These are phyloP conservation scores for Fistulinella cinereoalba DNA, from an alignment of 1,284 basidiomycete genomes.

Conservation along the genomic window DNA sequence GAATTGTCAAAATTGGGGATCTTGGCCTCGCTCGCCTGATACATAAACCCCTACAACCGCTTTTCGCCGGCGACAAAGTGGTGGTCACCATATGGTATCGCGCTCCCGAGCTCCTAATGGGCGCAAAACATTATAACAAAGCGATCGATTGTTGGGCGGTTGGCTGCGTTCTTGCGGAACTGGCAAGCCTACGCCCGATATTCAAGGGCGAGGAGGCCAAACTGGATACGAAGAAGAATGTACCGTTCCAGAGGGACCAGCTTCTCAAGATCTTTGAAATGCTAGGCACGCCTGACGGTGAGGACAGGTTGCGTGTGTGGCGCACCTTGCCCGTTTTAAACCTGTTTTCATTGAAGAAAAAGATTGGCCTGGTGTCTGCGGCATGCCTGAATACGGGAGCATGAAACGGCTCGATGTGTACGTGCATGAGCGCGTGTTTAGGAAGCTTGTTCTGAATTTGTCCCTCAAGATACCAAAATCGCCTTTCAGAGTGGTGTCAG, in stretches of 20 bases:
- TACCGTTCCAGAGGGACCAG: constrained; percentile 95
- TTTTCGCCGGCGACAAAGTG: constrained; percentile 92
- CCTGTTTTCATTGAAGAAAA: constrained; percentile 47
- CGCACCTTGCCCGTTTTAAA: neutral
- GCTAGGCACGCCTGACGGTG: constrained; percentile 85
- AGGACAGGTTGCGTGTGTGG: constrained; percentile 15
- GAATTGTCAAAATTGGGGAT: constrained; percentile 97
- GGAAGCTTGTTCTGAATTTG: constrained; percentile 3
- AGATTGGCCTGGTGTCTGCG: constrained; percentile 84
- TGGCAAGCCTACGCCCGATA: constrained; percentile 90
- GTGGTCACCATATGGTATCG: constrained; percentile 99
- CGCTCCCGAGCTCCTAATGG: constrained; percentile 91
- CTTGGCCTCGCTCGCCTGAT: constrained; percentile 90
- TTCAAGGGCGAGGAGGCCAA: constrained; percentile 99
- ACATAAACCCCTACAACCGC: constrained; percentile 80
- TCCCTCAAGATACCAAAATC: constrained; percentile 56
- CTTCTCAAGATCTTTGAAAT: constrained; percentile 94
- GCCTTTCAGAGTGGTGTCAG: constrained; percentile 78
- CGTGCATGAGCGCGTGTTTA: constrained; percentile 30
- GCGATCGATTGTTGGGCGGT: constrained; percentile 96
- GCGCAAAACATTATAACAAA: constrained; percentile 95
- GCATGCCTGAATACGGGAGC: constrained; percentile 86
- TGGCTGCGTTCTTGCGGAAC: constrained; percentile 95
- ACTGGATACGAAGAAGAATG: constrained; percentile 86
- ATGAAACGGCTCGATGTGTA: constrained; percentile 79